Base-by-base conservation (phyloP, 176 grass and related monocot species). In the Oryza longistaminata region DNA sequence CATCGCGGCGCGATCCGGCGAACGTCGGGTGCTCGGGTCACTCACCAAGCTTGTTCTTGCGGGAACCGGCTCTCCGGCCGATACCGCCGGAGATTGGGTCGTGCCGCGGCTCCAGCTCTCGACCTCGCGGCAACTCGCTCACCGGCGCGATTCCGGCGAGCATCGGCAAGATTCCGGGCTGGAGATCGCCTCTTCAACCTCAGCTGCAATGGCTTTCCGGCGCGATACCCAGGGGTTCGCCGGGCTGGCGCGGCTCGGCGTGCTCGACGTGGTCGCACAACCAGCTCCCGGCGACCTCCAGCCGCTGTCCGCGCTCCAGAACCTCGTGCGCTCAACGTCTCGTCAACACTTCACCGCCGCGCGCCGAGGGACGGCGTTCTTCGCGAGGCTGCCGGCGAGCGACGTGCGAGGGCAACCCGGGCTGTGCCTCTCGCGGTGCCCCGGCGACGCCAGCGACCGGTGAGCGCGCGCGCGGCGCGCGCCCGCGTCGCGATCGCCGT, bases 351-450 rank as follows among this genome's bases (percentile, higher is more conserved):
- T 89, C 82, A 83, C 87, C 43, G 90, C 7, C 81, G 82, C 60
- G 92, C 88, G 49, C 95, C 95, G 10, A n/a, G 79, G 72, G 33
- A 97, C 88, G 11, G 52, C 84, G 7, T 97, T 97, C 90, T 97
- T 97, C 77, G 87, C 92, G 35, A 97, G 91, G 85, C 92, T 97
- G 4, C 95, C 95, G 0, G 71, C 80, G 50, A 88, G 85, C 64
- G 92, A 92, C 81, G 80, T 97, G 2, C n/a, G 92, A 97, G 69
- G 95, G 95, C 70, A 97, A 97, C 86, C 92, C 95, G 0, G 74
- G 0, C 83, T 97, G 22, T 97, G 95, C 68, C 77, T 97, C 14
- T 87, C 90, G 17, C 66, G 86, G 9, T 97, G 95, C 87, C 74
- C 90, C 61, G 88, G 86, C 35, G 74, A 65, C 31, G 86, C 49